phyloP scores from a whole-genome alignment of 2,329 filamentous ascomycete genomes.

The Claviceps capensis region DNA sequence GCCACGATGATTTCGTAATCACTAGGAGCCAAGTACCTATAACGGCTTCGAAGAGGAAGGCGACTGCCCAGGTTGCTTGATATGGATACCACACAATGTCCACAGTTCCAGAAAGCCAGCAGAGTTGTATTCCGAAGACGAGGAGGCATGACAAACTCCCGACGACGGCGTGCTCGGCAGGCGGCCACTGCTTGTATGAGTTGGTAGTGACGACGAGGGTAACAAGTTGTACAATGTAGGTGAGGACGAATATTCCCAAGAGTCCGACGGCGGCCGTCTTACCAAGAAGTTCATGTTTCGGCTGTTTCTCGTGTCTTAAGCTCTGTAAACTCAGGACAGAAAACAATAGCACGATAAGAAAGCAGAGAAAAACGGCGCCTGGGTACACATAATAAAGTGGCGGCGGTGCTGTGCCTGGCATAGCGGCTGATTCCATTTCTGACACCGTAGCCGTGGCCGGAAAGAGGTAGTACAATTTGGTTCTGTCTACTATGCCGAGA shows the following conservation, averaged over 20 bases:
- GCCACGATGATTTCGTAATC: slow-evolving; percentile 1
- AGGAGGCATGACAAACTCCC: slow-evolving; percentile 48
- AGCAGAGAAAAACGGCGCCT: slow-evolving; percentile 41
- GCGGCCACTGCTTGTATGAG: slow-evolving; percentile 23
- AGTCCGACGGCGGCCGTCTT: slow-evolving; percentile 23
- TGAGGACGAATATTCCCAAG: slow-evolving; percentile 28
- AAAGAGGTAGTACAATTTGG: not conserved
- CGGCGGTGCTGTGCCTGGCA: slow-evolving; percentile 17
- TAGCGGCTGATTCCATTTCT: slow-evolving; percentile 2
- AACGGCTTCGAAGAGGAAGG: slow-evolving; percentile 39
- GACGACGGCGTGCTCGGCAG: slow-evolving; percentile 36
- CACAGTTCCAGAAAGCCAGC: slow-evolving; percentile 35
- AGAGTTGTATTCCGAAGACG: slow-evolving; percentile 47
- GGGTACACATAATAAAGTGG: slow-evolving; percentile 47
- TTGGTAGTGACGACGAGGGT: slow-evolving; percentile 24
- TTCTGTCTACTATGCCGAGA: not conserved
- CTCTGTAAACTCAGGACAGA: slow-evolving; percentile 41
- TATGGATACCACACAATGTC: slow-evolving; percentile 48
- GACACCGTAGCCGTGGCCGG: not conserved
- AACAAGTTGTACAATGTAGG: slow-evolving; percentile 34
- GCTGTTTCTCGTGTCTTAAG: slow-evolving; percentile 12
- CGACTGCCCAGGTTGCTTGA: slow-evolving; percentile 47
- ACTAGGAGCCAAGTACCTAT: slow-evolving; percentile 21
- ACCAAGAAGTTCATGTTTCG: slow-evolving; percentile 9
- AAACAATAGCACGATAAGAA: slow-evolving; percentile 34